Conservation (phyloP, 495 filamentous ascomycete genomes). For the Neurospora intermedia region DNA sequence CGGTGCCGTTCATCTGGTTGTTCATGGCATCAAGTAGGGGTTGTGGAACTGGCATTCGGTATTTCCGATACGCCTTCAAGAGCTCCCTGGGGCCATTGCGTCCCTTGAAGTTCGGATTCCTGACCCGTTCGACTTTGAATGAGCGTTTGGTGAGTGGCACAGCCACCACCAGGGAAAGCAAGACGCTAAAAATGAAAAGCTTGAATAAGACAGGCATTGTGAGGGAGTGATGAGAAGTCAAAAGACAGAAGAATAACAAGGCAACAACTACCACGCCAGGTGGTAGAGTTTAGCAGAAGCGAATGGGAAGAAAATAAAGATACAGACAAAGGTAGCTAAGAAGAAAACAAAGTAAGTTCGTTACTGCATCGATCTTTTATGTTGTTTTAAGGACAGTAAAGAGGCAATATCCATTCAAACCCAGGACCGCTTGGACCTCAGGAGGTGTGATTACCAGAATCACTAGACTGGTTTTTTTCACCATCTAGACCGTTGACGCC, state of each 20-base stretch:
- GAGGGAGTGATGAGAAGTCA: conserved; percentile 25
- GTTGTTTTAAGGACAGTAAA: background rate
- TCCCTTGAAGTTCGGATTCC: conserved; percentile 40
- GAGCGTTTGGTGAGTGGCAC: conserved; percentile 33
- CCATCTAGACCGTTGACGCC: background rate
- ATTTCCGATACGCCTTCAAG: conserved; percentile 54
- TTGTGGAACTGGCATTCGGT: conserved; percentile 39
- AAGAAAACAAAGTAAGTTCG: background rate
- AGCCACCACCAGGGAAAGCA: conserved; percentile 22
- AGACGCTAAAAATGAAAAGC: conserved; percentile 22
- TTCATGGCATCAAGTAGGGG: conserved; percentile 29
- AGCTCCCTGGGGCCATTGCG: conserved; percentile 46
- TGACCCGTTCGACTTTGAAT: conserved; percentile 50
- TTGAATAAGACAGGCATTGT: conserved; percentile 24
- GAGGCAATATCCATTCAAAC: background rate
- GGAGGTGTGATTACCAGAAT: background rate
- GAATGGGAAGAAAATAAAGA: conserved; percentile 5
- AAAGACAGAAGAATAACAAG: conserved; percentile 11
- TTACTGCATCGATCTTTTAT: background rate
- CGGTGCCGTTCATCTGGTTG: conserved; percentile 5
- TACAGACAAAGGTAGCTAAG: background rate
- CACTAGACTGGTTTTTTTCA: background rate
- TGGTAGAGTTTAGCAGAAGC: conserved; percentile 8
- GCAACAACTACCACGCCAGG: conserved; percentile 14
- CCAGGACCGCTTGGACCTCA: background rate